Conservation (phyloP, 805 yeast genomes). For the Candida nemodendra region DNA sequence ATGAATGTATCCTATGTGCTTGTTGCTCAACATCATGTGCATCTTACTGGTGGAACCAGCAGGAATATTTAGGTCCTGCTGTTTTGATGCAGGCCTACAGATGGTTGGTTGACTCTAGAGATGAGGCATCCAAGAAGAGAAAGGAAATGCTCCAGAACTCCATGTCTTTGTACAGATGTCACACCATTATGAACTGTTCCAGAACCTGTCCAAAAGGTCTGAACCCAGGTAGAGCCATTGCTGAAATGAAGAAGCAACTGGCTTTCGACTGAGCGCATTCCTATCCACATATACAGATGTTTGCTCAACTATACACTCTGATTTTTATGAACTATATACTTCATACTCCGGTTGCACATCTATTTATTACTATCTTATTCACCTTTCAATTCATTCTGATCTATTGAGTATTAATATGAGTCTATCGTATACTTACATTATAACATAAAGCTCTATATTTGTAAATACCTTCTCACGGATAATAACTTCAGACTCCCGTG, state of each 20-base stretch:
- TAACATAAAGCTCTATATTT: too few relatives aligned
- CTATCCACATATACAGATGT: neutral
- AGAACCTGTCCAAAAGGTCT: constrained; percentile 98
- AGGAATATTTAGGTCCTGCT: constrained; percentile 97
- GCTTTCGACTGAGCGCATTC: constrained; percentile 57
- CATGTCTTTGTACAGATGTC: constrained; percentile 98
- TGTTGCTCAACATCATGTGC: constrained; percentile 99
- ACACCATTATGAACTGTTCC: constrained; percentile 98
- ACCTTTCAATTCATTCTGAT: constrained; percentile 4
- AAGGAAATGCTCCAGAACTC: constrained; percentile 91
- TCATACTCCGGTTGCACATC: neutral
- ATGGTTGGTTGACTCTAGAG: constrained; percentile 98
- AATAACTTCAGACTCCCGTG: too few relatives aligned
- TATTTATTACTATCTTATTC: constrained; percentile 7
- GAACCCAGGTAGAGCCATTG: constrained; percentile 97
- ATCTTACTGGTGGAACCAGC: constrained; percentile 99
- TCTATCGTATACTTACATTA: too few relatives aligned
- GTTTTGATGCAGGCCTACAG: constrained; percentile 98
- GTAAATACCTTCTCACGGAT: too few relatives aligned
- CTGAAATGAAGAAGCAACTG: constrained; percentile 91
- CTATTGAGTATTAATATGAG: too few relatives aligned
- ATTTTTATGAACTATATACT: neutral
- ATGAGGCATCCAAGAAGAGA: constrained; percentile 80
- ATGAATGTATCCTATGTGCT: constrained; percentile 97
- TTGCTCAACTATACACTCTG: neutral